Evolutionary conservation across 163 green algal species (phyloP), one percentile per base, ranked within the genome.

Genomic region (Volvox carteri): DNA sequence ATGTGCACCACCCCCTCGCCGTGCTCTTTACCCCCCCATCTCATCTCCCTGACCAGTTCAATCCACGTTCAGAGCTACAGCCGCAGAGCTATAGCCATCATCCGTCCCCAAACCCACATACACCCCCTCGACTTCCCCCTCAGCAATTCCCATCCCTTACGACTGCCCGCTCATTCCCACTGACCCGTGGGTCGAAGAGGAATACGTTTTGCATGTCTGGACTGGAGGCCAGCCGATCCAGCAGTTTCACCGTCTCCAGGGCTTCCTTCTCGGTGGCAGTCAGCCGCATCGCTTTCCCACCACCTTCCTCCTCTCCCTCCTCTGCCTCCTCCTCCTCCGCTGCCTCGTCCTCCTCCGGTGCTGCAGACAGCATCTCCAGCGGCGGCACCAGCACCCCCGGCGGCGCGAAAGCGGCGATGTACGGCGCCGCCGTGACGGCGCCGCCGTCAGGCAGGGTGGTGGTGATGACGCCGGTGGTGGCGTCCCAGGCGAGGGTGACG

Each of bases 371-470:
- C 58, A 68, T 37, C n/a, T 48, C 48, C 70, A 89, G 70, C 84
- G 84, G 84, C 84, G 70, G 68, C 50, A 56, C 7, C 25, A 70
- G 42, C 58, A 89, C 44, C 52, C 85, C 73, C 19, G 56, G 23
- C 33, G 85, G 85, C 73, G 33, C 56, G n/a, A 86, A 78, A 3
- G 74, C 56, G 0, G 85, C 30, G 30, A 78, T 78, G 37, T 85
- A 33, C 33, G 78, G 50, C 78, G 54, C 74, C 30, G 73, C 58
- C 25, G 78, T 39, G 14, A 92, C 2, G 33, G 73, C 14, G 48
- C 78, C 50, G 44, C 88, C 88, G 81, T 89, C 81, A 4, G 88
- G 88, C 46, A 92, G 58, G n/a, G 16, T 54, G 56, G 58, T 68
- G 50, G 72, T 68, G 28, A 92, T 65, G 60, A 79, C 58, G 74